These are phyloP conservation scores for Tubosaeta brunneosetosa DNA, from an alignment of 768 basidiomycete genomes.

Conservation along the genomic window DNA sequence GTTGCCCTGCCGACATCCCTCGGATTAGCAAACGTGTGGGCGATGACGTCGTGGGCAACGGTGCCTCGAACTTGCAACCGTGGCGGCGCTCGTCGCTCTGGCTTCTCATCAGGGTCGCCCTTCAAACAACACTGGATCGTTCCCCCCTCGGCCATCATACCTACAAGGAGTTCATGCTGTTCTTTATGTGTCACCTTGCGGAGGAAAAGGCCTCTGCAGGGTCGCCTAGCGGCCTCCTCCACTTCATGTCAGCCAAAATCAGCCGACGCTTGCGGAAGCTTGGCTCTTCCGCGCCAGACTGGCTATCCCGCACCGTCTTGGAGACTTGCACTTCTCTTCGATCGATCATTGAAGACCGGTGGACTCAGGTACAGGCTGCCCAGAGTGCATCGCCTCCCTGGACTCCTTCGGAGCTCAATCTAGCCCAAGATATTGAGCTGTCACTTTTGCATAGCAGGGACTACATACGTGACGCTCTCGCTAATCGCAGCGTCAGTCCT, in stretches of 20 bases:
- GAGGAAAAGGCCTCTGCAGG: constrained; percentile 2
- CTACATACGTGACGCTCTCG: constrained; percentile 25
- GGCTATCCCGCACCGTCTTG: neutral
- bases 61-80: constrained; percentile 37
- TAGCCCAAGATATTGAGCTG: constrained; percentile 28
- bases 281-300: neutral
- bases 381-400: constrained; percentile 27
- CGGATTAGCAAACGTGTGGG: neutral
- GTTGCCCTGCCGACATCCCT: constrained; percentile 1
- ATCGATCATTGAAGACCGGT: constrained; percentile 28
- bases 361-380: constrained; percentile 27
- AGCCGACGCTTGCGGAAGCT: neutral
- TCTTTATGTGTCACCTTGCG: constrained; percentile 31
- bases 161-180: constrained; percentile 51
- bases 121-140: constrained; percentile 29
- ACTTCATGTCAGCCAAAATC: constrained; percentile 2
- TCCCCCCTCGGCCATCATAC: constrained; percentile 6
- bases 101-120: constrained; percentile 15
- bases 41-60: neutral
- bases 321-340: constrained; percentile 24
- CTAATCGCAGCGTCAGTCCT: neutral
- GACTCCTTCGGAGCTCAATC: constrained; percentile 26
- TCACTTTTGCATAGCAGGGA: constrained; percentile 28
- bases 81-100: constrained; percentile 37
- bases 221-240: constrained; percentile 23